phyloP scores from a whole-genome alignment of 1,139 yeast species.

The Blastobotrys serpentis region DNA sequence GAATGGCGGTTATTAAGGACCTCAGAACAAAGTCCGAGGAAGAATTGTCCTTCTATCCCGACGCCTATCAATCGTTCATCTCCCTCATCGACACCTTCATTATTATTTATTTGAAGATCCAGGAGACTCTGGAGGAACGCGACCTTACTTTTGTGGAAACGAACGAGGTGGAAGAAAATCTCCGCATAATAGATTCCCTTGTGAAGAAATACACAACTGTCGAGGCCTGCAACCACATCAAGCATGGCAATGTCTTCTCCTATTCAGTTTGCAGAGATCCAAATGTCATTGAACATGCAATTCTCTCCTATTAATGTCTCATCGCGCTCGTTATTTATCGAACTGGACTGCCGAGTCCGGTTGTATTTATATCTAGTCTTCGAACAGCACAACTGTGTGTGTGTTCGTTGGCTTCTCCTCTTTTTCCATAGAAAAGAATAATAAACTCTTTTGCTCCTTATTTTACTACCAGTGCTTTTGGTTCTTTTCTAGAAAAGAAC shows the following conservation, averaged over 20 bases:
- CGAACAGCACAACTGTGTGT: no score
- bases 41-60: slow-evolving; percentile 22
- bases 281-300: slow-evolving; percentile 1
- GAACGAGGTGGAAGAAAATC: slow-evolving; percentile 15
- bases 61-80: slow-evolving; percentile 21
- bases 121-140: slow-evolving; percentile 15
- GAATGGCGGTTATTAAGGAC: slow-evolving; percentile 14
- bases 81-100: slow-evolving; percentile 22
- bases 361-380: no score
- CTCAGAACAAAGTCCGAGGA: slow-evolving; percentile 18
- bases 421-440: no score
- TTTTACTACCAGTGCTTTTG: no score
- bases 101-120: slow-evolving; percentile 17
- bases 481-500: no score
- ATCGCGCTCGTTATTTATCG: not conserved
- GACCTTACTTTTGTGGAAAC: slow-evolving; percentile 15
- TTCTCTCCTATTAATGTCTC: not conserved
- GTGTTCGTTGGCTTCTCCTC: no score
- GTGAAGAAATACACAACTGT: slow-evolving; percentile 10
- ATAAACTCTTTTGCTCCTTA: no score
- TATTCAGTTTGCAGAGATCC: slow-evolving; percentile 9
- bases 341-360: no score
- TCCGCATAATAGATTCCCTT: slow-evolving; percentile 15
- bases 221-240: slow-evolving; percentile 11
- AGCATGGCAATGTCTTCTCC: not conserved